Conservation (phyloP, 2,329 filamentous ascomycete genomes). For the Sordariomycetes sp. region DNA sequence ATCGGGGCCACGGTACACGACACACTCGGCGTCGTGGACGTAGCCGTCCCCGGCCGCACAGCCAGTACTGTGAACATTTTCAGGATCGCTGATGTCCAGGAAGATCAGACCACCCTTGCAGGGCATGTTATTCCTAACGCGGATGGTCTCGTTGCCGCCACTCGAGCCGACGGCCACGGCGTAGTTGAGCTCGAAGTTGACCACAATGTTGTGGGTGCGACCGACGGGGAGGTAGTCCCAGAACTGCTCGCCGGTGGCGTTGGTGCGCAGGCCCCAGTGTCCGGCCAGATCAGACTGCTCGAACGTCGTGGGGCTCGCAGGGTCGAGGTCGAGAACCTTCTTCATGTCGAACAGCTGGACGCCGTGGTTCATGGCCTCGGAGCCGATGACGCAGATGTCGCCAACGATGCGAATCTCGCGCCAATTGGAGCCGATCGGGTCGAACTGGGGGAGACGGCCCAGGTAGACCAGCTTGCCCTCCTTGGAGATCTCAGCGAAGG, state of each 20-base stretch:
- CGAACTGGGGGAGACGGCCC: conserved; percentile 29
- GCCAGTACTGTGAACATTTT: conserved; percentile 38
- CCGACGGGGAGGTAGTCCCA: conserved; percentile 20
- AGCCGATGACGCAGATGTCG: conserved; percentile 21
- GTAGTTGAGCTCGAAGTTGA: conserved; percentile 33
- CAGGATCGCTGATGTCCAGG: conserved; percentile 42
- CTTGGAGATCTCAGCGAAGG: conserved; percentile 32
- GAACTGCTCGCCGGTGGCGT: conserved; percentile 3
- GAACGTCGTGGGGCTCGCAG: conserved; percentile 22
- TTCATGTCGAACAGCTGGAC: conserved; percentile 55
- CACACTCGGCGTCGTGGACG: conserved; percentile 43
- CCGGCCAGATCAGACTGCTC: conserved; percentile 18
- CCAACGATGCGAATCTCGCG: conserved; percentile 24
- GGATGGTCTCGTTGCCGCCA: conserved; percentile 17
- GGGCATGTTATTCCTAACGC: conserved; percentile 6
- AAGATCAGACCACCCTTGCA: conserved; percentile 44
- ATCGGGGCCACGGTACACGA: conserved; percentile 41
- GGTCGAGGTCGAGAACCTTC: conserved; percentile 36
- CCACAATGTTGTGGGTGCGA: conserved; percentile 42
- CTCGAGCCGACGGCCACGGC: conserved; percentile 32
- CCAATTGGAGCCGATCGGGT: conserved; percentile 23
- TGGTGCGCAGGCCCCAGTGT: conserved; percentile 14
- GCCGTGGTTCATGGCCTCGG: conserved; percentile 36
- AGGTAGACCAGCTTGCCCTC: conserved; percentile 32
- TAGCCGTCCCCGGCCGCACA: conserved; percentile 40